phyloP scores from a whole-genome alignment of 2,329 filamentous ascomycete species.

The Fusarium sp. region DNA sequence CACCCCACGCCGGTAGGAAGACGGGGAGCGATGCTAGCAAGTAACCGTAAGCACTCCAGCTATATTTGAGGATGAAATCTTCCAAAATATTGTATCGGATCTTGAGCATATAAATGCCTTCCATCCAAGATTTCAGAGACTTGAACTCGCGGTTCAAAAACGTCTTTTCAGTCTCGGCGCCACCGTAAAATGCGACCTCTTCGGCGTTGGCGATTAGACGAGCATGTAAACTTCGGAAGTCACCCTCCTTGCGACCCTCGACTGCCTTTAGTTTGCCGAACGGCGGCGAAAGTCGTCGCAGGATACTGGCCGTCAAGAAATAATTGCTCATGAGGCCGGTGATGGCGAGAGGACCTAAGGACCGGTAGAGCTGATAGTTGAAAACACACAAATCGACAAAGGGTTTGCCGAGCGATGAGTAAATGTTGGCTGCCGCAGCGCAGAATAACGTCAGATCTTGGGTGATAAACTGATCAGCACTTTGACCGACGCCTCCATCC shows the following conservation, averaged over 20 bases:
- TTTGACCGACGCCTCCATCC: constrained; percentile 91
- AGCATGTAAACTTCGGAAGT: constrained; percentile 91
- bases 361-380: constrained; percentile 96
- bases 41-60: constrained; percentile 98
- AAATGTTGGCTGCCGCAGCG: constrained; percentile 88
- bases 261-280: constrained; percentile 98
- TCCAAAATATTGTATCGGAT: constrained; percentile 99
- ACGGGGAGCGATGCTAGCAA: constrained; percentile 91
- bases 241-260: constrained; percentile 93
- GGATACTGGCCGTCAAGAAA: constrained; percentile 89
- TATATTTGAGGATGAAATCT: constrained; percentile 98
- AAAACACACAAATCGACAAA: constrained; percentile 98
- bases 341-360: constrained; percentile 87
- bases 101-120: constrained; percentile 96
- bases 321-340: constrained; percentile 92
- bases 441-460: constrained; percentile 97
- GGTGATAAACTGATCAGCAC: constrained; percentile 96
- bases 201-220: constrained; percentile 96
- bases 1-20: constrained; percentile 94
- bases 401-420: constrained; percentile 97
- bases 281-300: constrained; percentile 89
- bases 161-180: constrained; percentile 92
- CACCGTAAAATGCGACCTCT: constrained; percentile 97
- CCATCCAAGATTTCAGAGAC: constrained; percentile 96
- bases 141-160: constrained; percentile 94